These are phyloP conservation scores for Cephalotrichum gorgonifer DNA, from an alignment of 2,329 filamentous ascomycete species.

Conservation along the genomic window DNA sequence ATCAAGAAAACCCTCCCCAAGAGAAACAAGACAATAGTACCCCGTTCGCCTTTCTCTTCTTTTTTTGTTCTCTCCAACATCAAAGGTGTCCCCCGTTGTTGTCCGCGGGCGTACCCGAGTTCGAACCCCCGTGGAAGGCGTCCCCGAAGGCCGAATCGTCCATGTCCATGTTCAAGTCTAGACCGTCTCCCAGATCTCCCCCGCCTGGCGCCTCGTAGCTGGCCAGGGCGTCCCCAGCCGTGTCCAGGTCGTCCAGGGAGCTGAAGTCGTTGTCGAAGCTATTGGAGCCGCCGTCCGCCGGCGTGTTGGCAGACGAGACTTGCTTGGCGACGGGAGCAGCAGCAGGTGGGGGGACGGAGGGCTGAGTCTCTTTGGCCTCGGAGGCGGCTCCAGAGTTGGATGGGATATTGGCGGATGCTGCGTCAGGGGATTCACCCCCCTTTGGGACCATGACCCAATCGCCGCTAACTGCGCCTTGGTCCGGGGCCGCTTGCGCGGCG, in stretches of 20 bases:
- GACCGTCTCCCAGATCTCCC: constrained; percentile 41
- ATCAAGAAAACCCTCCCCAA: too few relatives aligned
- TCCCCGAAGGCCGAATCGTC: constrained; percentile 78
- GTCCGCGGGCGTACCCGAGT: constrained; percentile 4
- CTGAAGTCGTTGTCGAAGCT: constrained; percentile 48
- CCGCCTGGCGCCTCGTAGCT: constrained; percentile 44
- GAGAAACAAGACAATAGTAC: background rate
- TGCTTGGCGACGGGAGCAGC: constrained; percentile 20
- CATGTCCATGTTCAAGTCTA: constrained; percentile 56
- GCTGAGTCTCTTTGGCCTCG: constrained; percentile 1
- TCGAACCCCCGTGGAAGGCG: constrained; percentile 58
- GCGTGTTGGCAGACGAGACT: constrained; percentile 32
- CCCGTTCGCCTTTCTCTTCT: background rate
- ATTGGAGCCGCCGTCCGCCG: constrained; percentile 24
- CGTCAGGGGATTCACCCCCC: constrained; percentile 36
- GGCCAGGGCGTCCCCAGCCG: constrained; percentile 60
- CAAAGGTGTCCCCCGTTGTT: background rate
- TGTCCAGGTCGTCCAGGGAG: constrained; percentile 56
- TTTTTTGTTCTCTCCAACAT: background rate
- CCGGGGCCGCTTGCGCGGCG: constrained; percentile 31
- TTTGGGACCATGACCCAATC: constrained; percentile 72
- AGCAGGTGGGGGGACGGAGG: constrained; percentile 4
- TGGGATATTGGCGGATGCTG: constrained; percentile 11
- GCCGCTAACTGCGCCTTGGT: constrained; percentile 41
- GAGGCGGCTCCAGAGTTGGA: background rate